Evolutionary conservation across 441 rosid genomes (phyloP), one percentile per base, ranked within the genome.

Genomic region (Rhodomyrtus psidioides): DNA sequence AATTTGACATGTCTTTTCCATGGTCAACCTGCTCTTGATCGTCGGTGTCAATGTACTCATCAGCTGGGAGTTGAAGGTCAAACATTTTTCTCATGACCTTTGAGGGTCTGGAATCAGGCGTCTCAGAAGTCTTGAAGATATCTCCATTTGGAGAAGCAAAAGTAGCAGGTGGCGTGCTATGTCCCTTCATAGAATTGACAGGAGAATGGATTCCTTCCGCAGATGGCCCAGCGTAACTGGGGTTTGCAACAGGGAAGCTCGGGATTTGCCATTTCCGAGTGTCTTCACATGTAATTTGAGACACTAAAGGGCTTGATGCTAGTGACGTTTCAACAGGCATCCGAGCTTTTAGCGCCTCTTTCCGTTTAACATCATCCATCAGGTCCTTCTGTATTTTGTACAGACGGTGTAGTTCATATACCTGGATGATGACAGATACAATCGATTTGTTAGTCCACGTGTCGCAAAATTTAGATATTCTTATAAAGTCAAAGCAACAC

Each of bases 401-500:
- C 86, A 96, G 86, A 74, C 99, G 99, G 87, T 96, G 99, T 86
- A 97, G 98, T 62, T 97, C 98, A 87, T 55, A 89, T 62, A 96
- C 95, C 99, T 97, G 85, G 56, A 84, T 65, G 57, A 83, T 74
- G 44, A 87, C 60, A 87, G 51, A 88, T 85, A 83, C 26, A 39
- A 34, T 39, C 4, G 23, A 70, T 21, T 70, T 19, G 14, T 70
- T 21, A 34, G 79, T 34, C 49, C 79, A 34, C 26, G 16, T 19
- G n/a, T 34, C 21, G 49, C 79, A 42, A 34, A 70, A 39, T 70
- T 1, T 46, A 46, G n/a, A 70, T 70, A 19, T 34, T 16, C 49
- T 34, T 39, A 70, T 19, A 70, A 34, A 34, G 21, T 70, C 79
- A 34, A 70, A 70, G 49, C 79, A 34, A 17, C 10, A 15, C 15